phyloP scores from a whole-genome alignment of 2,329 filamentous ascomycete species.

The Penicillium sp. region DNA sequence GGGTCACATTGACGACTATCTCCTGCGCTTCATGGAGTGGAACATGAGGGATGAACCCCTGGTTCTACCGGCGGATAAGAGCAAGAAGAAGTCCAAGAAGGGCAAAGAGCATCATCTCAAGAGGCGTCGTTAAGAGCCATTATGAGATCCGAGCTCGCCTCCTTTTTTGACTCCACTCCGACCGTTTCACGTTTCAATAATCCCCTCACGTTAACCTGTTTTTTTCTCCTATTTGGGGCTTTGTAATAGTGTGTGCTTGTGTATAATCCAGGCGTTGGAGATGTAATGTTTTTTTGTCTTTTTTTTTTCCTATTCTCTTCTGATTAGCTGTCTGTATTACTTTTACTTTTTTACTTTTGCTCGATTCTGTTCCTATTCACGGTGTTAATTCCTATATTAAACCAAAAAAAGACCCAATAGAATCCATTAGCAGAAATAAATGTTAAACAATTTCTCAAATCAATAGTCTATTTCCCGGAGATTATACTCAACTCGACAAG shows the following conservation, averaged over 20 bases:
- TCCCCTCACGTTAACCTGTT: neutral
- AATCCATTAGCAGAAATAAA: neutral
- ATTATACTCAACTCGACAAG: neutral
- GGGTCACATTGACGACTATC: conserved; percentile 69
- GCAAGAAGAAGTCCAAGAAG: conserved; percentile 47
- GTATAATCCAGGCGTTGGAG: neutral
- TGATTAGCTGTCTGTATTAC: neutral
- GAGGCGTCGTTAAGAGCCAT: conserved; percentile 29
- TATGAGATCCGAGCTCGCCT: neutral
- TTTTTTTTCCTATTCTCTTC: neutral
- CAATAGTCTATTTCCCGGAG: neutral
- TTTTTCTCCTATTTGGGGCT: neutral
- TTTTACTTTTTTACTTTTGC: neutral
- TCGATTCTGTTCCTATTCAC: neutral
- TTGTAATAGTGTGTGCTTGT: neutral
- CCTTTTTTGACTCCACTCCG: neutral
- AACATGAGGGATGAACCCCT: conserved; percentile 50
- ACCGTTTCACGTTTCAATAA: neutral
- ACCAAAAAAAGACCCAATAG: neutral
- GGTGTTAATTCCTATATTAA: neutral
- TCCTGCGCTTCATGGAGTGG: conserved; percentile 67
- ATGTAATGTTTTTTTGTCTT: neutral
- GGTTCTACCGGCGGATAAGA: conserved; percentile 47
- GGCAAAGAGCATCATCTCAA: conserved; percentile 46
- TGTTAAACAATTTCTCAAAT: neutral